A percentile compares a stretch with the other conserved stretches of the same genome.
These are phyloP conservation scores for Aspergillus alliaceus DNA, from an alignment of 2,329 filamentous ascomycete species.

Conservation along the genomic window DNA sequence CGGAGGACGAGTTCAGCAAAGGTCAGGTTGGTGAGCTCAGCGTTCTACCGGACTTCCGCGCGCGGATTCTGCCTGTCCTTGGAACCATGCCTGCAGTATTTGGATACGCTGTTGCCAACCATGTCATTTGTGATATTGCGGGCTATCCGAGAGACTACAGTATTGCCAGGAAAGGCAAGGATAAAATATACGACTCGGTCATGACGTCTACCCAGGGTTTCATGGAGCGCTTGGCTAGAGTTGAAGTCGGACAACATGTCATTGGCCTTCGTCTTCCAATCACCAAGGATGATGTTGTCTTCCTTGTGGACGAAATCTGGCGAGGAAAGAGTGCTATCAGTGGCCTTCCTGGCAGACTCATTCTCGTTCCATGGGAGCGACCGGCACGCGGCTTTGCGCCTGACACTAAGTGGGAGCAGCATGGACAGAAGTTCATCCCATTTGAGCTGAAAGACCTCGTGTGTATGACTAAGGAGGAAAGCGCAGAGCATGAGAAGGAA, in stretches of 20 bases:
- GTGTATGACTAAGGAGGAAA: constrained; percentile 92
- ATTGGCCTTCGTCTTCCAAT: constrained; percentile 78
- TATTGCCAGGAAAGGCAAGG: constrained; percentile 73
- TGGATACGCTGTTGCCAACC: constrained; percentile 86
- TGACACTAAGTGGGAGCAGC: constrained; percentile 58
- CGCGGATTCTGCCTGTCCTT: constrained; percentile 90
- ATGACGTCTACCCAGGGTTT: constrained; percentile 71
- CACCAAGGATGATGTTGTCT: constrained; percentile 77
- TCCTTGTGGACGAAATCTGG: constrained; percentile 86
- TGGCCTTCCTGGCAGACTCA: constrained; percentile 74
- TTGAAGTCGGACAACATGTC: constrained; percentile 52
- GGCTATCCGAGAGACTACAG: constrained; percentile 83
- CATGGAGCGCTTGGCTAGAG: constrained; percentile 72
- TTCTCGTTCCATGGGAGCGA: constrained; percentile 76
- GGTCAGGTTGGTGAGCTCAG: constrained; percentile 83
- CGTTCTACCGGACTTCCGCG: constrained; percentile 86
- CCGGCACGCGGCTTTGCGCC: constrained; percentile 61
- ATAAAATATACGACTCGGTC: constrained; percentile 90
- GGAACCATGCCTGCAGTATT: constrained; percentile 98
- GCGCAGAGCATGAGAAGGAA: constrained; percentile 73
- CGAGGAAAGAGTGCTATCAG: constrained; percentile 79
- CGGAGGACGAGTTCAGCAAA: constrained; percentile 84
- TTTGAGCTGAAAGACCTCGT: constrained; percentile 72
- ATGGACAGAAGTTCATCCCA: constrained; percentile 76
- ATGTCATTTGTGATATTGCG: constrained; percentile 78